Evolutionary conservation across 768 basidiomycete species (phyloP), one percentile per base, ranked within the genome.

Genomic region (Suillus sp.): DNA sequence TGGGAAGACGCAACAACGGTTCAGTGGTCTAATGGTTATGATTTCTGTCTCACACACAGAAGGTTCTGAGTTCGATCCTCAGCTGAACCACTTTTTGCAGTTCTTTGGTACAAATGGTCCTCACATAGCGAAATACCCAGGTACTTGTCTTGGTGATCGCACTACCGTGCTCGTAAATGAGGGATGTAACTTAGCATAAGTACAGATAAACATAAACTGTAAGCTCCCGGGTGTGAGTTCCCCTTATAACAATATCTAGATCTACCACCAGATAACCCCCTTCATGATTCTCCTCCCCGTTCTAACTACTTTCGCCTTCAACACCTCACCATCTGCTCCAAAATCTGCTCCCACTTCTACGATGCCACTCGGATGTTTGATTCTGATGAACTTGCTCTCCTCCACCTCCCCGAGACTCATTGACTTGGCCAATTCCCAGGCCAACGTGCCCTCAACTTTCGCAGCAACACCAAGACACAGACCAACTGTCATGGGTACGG

Each of bases 201-300:
- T 45, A 13, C 2, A n/a, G 2, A 45, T 22, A 45, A 45, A 9
- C 20, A 43, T n/a, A 45, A 45, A 22, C 10, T 3, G 43, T 45
- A 43, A n/a, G 9, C 20, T 43, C 42, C 42, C 9, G 37, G n/a
- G n/a, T 5, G 37, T 38, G 10, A 10, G 20, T 10, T 43, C 20
- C n/a, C n/a, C 4, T 22, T n/a, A n/a, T n/a, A n/a, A n/a, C n/a
- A n/a, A 47, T 47, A 14, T 22, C 13, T 47, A n/a, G 2, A 35
- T 54, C n/a, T 69, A 89, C 84, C 87, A 88, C 81, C 83, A 91
- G 1, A 88, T 89, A 0, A 73, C 77, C 0, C 91, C 91, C 64
- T 81, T 83, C 90, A 92, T 92, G 64, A 92, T 72, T 67, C 86
- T 77, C 63, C 88, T 80, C 1, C 90, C 91, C 2, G 89, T 92